Conservation (phyloP, 2,329 filamentous ascomycete genomes). For the Penicillium sp. region DNA sequence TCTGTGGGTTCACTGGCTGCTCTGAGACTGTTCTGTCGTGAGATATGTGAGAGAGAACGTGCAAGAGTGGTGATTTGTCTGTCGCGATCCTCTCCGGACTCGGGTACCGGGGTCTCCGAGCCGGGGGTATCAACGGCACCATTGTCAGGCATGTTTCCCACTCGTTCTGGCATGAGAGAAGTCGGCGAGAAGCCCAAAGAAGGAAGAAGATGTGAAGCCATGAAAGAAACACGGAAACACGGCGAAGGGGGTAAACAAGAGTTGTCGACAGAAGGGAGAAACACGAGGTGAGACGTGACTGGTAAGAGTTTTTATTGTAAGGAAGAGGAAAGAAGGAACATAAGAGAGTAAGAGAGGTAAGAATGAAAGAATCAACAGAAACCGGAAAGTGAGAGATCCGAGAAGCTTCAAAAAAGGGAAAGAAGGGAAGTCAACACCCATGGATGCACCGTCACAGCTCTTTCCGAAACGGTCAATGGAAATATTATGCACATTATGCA, state of each 20-base stretch:
- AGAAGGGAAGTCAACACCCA: background rate
- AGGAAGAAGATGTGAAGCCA: constrained; percentile 6
- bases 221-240: background rate
- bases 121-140: background rate
- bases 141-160: background rate
- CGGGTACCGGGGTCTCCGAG: constrained; percentile 1
- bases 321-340: background rate
- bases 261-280: background rate
- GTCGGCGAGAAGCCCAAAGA: background rate
- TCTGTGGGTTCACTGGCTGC: background rate
- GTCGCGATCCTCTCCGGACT: constrained; percentile 26
- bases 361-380: background rate
- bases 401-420: background rate
- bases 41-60: constrained; percentile 33
- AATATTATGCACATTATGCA: background rate
- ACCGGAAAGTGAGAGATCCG: background rate
- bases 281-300: background rate
- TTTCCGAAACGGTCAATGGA: background rate
- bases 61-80: constrained; percentile 32
- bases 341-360: background rate
- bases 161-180: background rate
- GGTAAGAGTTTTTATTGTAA: background rate
- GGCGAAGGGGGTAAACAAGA: background rate
- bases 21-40: constrained; percentile 22
- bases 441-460: background rate